Base-by-base conservation (phyloP, 345 rosid genomes). In the Angophora floribunda region DNA sequence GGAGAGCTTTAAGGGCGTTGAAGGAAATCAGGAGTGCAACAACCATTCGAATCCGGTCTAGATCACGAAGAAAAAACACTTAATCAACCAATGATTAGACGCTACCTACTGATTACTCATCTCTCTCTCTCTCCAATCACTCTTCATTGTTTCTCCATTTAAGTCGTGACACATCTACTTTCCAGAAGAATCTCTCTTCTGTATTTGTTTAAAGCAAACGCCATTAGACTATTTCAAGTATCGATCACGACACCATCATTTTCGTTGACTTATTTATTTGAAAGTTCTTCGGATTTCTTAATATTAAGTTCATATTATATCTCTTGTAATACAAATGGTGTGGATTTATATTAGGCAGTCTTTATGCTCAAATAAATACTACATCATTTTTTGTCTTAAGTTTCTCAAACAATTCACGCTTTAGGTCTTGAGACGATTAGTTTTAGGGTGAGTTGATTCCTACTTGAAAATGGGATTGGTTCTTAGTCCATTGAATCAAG, bases 291-390 rank as follows among this genome's bases (percentile, higher is more conserved):
- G 4, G 41, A 63, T n/a, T 63, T n/a, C 41, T 63, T 3, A 63
- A 32, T 70, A 59, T 17, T 32, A 32, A 67, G 24, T 32, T 32
- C 16, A 15, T 9, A 36, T 32, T 70, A 70, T 63, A 1, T 13
- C 17, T 0, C 9, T 63, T 13, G 0, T 8, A n/a, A 63, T 13
- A 0, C 9, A 0, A 0, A 13, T 6, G 41, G 7, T 63, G n/a
- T 13, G 21, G 61, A 13, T 63, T n/a, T n/a, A 13, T 63, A n/a
- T 63, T n/a, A n/a, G 36, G 9, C 16, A 2, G 9, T 13, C 19
- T n/a, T n/a, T 52, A 52, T 13, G 53, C 53, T 14, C 4, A 52
- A 52, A 52, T 52, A 52, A 13, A 5, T 15, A 14, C 16, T 52
- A 52, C 53, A 52, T 21, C 9, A 55, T 55, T 11, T 32, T 70